Evolutionary conservation across 148 eudicot genomes (phyloP), one percentile per base, ranked within the genome.

Genomic region (Vaccinium corymbosum): DNA sequence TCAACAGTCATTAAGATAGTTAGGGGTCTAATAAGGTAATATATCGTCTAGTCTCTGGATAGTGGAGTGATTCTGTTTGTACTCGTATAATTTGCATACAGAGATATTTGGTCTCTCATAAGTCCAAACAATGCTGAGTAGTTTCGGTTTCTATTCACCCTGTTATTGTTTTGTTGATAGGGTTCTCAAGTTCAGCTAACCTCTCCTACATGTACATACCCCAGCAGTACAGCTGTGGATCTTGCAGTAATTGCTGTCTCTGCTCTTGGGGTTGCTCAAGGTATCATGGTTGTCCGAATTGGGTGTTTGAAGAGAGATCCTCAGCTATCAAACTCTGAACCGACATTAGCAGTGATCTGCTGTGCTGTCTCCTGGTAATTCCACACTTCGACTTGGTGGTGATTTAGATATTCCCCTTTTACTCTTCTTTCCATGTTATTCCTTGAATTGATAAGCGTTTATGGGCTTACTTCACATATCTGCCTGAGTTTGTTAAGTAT

Each of bases 321-420:
- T 35, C 38, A 35, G 38, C 38, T 35, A 35, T 35, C 38, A 35
- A 35, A 35, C 3, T 35, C 38, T 35, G 3, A 35, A 35, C 38
- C 38, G 38, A 35, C 38, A 35, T 35, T 35, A 35, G 38, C 98
- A 48, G 87, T 93, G 10, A 59, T 90, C 85, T 94, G 94, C 91
- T 95, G 90, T 82, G 77, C 91, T 46, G 89, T 94, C 7, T 94
- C 98, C 87, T 93, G 98, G 98, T 95, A 95, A 86, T 84, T 81
- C n/a, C 55, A 72, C 29, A 38, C 20, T 11, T 48, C 1, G 15
- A 53, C 15, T 53, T 53, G 57, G 57, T 53, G 57, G 0, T 49
- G 51, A 49, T 49, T 49, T 49, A 6, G 51, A 49, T 49, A 49
- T 49, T 49, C 51, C 51, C 51, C 51, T 49, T 49, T 12, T 53